Evolutionary conservation across 192 early-diverging fungal genomes (phyloP).

Genomic region (Coemansia sp.): DNA sequence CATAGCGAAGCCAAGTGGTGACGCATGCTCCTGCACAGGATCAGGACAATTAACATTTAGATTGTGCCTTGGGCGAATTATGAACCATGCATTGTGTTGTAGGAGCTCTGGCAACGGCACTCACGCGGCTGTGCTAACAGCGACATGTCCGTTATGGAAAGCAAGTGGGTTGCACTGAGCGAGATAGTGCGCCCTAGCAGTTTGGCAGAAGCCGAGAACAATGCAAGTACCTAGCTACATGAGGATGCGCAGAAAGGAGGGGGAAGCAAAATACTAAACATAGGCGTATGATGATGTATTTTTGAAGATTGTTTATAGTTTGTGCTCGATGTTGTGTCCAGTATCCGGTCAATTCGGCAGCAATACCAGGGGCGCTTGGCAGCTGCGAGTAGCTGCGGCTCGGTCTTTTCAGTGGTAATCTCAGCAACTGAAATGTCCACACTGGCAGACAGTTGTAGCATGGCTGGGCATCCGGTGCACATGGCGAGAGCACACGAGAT

Average conservation of each 20-base stretch:
- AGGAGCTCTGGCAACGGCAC: conserved; percentile 57
- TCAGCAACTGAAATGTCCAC: background rate
- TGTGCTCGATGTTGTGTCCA: conserved; percentile 38
- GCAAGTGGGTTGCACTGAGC: conserved; percentile 21
- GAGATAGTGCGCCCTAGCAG: conserved; percentile 15
- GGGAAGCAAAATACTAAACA: background rate
- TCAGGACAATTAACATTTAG: conserved; percentile 2
- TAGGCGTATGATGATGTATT: background rate
- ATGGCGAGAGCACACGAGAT: conserved; percentile 19
- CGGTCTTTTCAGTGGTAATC: conserved; percentile 24
- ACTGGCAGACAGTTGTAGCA: conserved; percentile 1
- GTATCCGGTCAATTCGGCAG: conserved; percentile 51
- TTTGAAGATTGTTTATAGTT: conserved; percentile 24
- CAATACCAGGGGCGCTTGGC: conserved; percentile 21
- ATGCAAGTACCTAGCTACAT: conserved; percentile 23
- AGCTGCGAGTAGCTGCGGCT: background rate
- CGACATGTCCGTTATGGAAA: conserved; percentile 51
- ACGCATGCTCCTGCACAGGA: conserved; percentile 1
- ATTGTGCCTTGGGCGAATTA: background rate
- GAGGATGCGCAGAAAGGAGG: background rate
- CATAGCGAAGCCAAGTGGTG: background rate
- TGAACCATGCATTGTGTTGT: conserved; percentile 8
- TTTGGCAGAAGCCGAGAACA: conserved; percentile 39
- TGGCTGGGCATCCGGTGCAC: conserved; percentile 6
- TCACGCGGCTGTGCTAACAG: conserved; percentile 19